Evolutionary conservation across 306 rosid species (phyloP).

Genomic region (Casuarina glauca): DNA sequence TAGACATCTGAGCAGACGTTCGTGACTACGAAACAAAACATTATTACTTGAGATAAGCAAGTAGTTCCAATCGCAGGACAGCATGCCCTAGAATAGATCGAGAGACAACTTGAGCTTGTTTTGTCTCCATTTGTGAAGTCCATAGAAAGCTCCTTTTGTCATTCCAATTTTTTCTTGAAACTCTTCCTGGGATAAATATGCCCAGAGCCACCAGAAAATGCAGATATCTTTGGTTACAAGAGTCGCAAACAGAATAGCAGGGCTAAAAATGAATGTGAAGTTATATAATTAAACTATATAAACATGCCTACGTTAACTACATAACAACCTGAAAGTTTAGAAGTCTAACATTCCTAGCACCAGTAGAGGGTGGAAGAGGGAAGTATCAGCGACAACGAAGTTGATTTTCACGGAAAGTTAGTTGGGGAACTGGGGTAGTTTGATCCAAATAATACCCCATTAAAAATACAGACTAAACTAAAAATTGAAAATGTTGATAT

Average conservation of each 20-base stretch:
- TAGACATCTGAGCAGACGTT: no score
- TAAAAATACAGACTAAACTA: no score
- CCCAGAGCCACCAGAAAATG: constrained; percentile 49
- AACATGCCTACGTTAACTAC: not conserved
- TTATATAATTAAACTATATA: constrained; percentile 1
- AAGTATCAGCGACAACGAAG: no score
- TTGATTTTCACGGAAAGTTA: no score
- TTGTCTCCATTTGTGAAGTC: constrained; percentile 93
- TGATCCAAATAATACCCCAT: no score
- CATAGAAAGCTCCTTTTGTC: constrained; percentile 58
- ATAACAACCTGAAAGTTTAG: not conserved
- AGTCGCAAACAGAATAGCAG: not conserved
- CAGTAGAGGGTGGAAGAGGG: no score
- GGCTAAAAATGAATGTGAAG: not conserved
- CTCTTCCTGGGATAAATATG: constrained; percentile 78
- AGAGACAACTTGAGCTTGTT: constrained; percentile 85
- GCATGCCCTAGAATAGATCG: constrained; percentile 54
- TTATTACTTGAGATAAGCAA: constrained; percentile 1
- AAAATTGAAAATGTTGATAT: no score
- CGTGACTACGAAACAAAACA: not conserved
- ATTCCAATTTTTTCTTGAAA: constrained; percentile 68
- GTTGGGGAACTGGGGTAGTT: no score
- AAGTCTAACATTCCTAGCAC: not conserved
- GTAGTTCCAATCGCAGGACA: constrained; percentile 17
- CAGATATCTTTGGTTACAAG: constrained; percentile 15